phyloP scores from a whole-genome alignment of 345 rosid species.

The Gossypium bickii region DNA sequence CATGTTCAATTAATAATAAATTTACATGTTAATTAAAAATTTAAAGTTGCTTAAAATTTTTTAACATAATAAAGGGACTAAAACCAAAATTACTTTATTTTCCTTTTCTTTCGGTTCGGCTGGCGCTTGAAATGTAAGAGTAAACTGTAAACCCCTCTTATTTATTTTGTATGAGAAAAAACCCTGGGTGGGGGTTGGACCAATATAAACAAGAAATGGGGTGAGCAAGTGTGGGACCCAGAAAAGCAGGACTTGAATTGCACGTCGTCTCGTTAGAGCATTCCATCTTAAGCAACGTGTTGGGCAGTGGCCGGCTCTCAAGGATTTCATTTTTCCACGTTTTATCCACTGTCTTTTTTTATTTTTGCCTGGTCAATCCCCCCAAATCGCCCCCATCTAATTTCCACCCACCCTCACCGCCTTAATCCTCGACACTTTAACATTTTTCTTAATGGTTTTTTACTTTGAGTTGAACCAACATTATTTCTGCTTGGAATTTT shows the following conservation, averaged over 20 bases:
- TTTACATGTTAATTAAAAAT: no score
- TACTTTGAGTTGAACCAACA: not conserved
- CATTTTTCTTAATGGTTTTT: not conserved
- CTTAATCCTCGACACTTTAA: not conserved
- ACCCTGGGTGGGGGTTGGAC: not conserved
- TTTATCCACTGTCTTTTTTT: not conserved
- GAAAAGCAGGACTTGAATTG: conserved; percentile 5
- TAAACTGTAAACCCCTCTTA: no score
- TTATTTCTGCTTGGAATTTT: no score
- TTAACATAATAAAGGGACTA: no score
- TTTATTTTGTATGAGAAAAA: no score
- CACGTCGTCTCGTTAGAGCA: conserved; percentile 19
- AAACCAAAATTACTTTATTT: no score
- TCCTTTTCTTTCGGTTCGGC: not conserved
- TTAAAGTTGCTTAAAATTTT: no score
- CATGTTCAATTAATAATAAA: no score
- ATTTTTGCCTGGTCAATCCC: no score
- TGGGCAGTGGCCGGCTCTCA: not conserved
- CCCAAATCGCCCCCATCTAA: no score
- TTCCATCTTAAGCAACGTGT: conserved; percentile 18
- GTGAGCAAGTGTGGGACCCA: not conserved
- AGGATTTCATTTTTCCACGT: conserved; percentile 10
- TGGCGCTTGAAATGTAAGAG: no score
- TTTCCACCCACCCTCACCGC: not conserved
- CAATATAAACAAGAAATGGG: not conserved